Conservation (phyloP, 441 rosid genomes). For the Metrosideros polymorpha region DNA sequence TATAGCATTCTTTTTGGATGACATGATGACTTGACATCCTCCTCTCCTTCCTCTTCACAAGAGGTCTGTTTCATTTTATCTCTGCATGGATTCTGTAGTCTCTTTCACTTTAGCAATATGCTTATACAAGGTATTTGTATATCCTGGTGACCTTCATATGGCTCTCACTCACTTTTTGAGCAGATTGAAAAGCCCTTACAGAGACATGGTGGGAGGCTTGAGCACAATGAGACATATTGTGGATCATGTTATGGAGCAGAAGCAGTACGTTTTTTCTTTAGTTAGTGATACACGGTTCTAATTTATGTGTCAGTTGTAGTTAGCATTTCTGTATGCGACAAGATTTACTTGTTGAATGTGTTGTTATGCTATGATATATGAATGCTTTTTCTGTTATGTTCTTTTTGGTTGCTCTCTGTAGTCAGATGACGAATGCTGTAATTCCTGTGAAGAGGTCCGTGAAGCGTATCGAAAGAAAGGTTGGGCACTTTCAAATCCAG, state of each 20-base stretch:
- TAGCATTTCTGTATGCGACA: not conserved
- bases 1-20: not conserved
- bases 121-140: not conserved
- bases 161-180: constrained; percentile 9
- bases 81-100: not conserved
- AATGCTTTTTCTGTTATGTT: not conserved
- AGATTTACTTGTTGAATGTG: not conserved
- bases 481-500: constrained; percentile 83
- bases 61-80: not conserved
- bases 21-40: not conserved
- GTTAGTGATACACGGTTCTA: not conserved
- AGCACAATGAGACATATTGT: constrained; percentile 90
- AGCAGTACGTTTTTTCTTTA: constrained; percentile 32
- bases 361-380: not conserved
- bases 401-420: constrained; percentile 5
- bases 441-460: constrained; percentile 92
- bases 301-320: not conserved
- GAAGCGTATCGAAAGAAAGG: constrained; percentile 97
- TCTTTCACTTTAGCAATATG: not conserved
- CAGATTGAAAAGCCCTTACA: constrained; percentile 92
- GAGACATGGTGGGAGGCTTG: constrained; percentile 94
- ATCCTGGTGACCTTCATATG: not conserved
- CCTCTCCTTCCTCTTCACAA: not conserved
- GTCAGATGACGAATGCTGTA: constrained; percentile 88
- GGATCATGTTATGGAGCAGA: constrained; percentile 96